phyloP scores from a whole-genome alignment of 148 eudicot species.

The Spergularia marina region DNA sequence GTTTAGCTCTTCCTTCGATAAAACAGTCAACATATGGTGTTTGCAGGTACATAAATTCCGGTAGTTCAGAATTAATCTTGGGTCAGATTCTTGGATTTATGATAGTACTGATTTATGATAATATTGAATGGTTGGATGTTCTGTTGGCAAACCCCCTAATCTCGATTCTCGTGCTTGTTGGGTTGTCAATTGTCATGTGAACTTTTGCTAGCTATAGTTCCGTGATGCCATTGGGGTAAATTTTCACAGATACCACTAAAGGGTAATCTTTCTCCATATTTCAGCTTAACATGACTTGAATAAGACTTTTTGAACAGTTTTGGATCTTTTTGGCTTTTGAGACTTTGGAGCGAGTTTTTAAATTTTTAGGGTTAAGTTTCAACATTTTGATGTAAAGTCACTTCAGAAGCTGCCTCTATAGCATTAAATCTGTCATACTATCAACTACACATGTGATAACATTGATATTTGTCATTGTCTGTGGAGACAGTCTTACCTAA shows the following conservation, averaged over 20 bases:
- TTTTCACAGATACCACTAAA: too few relatives aligned
- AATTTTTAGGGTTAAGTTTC: not conserved
- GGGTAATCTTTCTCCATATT: not conserved
- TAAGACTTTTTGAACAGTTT: not conserved
- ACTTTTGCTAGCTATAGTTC: not conserved
- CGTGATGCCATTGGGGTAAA: not conserved
- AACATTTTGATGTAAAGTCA: not conserved
- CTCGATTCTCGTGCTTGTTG: not conserved
- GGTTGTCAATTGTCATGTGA: not conserved
- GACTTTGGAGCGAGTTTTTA: not conserved
- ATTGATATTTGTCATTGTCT: too few relatives aligned
- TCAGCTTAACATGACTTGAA: not conserved
- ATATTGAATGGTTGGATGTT: not conserved
- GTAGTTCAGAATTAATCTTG: not conserved
- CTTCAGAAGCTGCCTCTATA: not conserved
- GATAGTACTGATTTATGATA: not conserved
- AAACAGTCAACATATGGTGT: slow-evolving; percentile 77
- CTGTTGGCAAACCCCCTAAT: not conserved
- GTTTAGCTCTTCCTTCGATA: slow-evolving; percentile 88
- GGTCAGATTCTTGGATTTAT: not conserved
- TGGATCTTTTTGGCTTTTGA: not conserved
- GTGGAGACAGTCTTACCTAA: too few relatives aligned
- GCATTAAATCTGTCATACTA: too few relatives aligned
- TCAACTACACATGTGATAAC: too few relatives aligned
- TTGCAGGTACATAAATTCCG: slow-evolving; percentile 59